A percentile compares a stretch with the other conserved stretches of the same genome.
phyloP scores from a whole-genome alignment of 768 basidiomycete species.

The Glaciozyma antarctica region DNA sequence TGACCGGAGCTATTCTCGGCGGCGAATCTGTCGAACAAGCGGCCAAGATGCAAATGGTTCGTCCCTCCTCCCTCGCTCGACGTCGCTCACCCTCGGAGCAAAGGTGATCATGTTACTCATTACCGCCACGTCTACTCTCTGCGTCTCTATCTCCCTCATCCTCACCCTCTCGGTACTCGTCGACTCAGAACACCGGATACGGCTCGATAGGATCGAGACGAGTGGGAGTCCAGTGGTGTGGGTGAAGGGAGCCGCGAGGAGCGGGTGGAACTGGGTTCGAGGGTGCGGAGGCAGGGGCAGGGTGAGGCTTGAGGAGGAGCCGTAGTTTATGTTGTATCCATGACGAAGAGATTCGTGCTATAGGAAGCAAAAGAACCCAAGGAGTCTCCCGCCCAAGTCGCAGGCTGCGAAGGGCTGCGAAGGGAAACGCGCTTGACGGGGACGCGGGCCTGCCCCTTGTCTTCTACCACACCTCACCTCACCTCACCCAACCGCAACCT shows the following conservation, averaged over 20 bases:
- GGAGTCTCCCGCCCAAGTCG: no score
- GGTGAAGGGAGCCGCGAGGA: neutral
- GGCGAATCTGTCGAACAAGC: conserved; percentile 77
- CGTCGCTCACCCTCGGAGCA: neutral
- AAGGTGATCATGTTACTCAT: conserved; percentile 94
- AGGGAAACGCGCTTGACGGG: no score
- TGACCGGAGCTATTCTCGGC: conserved; percentile 83
- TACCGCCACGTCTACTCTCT: conserved; percentile 62
- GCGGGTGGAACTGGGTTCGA: neutral
- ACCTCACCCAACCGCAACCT: no score
- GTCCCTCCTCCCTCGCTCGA: neutral
- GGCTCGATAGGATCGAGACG: conserved; percentile 36
- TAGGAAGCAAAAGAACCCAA: no score
- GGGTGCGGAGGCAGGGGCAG: neutral
- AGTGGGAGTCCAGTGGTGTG: neutral
- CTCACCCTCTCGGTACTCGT: conserved; percentile 55
- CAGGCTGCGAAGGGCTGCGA: no score
- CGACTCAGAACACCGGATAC: conserved; percentile 45
- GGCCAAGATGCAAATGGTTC: conserved; percentile 60
- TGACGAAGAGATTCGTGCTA: no score
- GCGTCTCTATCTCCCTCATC: conserved; percentile 56
- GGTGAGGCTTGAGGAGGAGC: neutral
- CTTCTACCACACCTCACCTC: no score
- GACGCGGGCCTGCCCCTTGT: no score
- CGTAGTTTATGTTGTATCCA: neutral